Base-by-base conservation (phyloP, 2,329 filamentous ascomycete genomes). In the Xylariaceae sp. region DNA sequence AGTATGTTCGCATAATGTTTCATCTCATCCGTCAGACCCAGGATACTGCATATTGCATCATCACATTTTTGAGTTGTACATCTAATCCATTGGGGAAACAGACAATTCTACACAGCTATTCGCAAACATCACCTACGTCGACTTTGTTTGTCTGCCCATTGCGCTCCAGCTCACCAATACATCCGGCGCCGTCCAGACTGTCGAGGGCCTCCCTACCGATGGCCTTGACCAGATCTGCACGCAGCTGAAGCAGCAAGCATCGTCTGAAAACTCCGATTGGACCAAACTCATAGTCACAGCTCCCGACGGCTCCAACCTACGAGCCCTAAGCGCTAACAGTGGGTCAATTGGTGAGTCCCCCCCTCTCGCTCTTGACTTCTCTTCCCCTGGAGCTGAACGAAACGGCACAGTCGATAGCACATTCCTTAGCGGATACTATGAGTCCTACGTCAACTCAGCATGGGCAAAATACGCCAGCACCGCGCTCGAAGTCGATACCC, bases 121-220 rank as follows among this genome's bases (percentile, higher is more conserved):
- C 59, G 80, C 78, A 55, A 86, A 86, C 55, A 82, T 91, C 56
- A 80, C 75, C 50, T 84, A 85, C 61, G 87, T 91, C 42, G 86
- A 91, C 68, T 91, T 91, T 65, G 77, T 89, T 50, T 70, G 71
- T 55, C 62, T 85, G 54, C 82, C 84, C n/a, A 74, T 85, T 41
- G 74, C 77, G 1, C 71, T 84, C 52, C 61, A 65, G 48, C 72
- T 84, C 37, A 65, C 66, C 44, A 76, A 73, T 49, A 68, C 68
- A 17, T 61, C 64, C 36, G 77, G 75, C 36, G 52, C 54, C 10
- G 59, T 67, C 16, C 71, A 72, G 51, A 65, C 59, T 14, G 77
- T 80, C 8, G 61, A 64, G n/a, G 78, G 78, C 20, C 63, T 80
- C 50, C 70, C 71, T 2, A 42, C 63, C 27, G 64, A 69, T 45